Evolutionary conservation across 148 eudicot species (phyloP).

Genomic region (Spergularia bocconei): DNA sequence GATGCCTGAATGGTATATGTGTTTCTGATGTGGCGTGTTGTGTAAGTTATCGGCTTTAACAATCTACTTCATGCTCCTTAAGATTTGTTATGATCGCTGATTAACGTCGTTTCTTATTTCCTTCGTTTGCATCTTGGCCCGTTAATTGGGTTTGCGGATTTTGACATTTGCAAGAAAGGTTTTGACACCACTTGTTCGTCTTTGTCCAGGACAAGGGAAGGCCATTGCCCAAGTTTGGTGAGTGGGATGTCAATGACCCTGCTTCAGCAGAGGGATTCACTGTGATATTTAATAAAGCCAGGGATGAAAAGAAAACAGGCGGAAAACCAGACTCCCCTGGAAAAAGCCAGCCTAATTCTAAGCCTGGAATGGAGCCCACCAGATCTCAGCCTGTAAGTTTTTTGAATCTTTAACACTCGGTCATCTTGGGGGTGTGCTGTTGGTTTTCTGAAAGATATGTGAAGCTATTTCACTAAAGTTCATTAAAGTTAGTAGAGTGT

Average conservation of each 20-base stretch:
- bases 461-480: neutral
- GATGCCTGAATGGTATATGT: neutral
- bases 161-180: neutral
- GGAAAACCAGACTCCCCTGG: conserved; percentile 71
- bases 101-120: neutral
- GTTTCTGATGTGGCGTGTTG: neutral
- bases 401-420: neutral
- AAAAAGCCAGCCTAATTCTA: conserved; percentile 38
- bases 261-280: conserved; percentile 91
- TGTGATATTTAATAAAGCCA: conserved; percentile 80
- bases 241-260: conserved; percentile 90
- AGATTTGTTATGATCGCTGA: neutral
- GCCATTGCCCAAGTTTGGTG: conserved; percentile 85
- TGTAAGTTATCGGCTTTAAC: neutral
- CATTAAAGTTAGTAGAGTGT: too few species aligned
- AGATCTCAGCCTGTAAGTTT: conserved; percentile 69
- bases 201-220: conserved; percentile 67
- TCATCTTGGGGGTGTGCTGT: neutral
- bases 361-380: conserved; percentile 43
- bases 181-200: conserved; percentile 10
- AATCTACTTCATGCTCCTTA: neutral
- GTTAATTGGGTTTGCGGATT: neutral
- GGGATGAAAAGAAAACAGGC: conserved; percentile 90
- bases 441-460: neutral
- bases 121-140: neutral